Conservation (phyloP, 306 rosid species). For the Ziziphus jujuba region DNA sequence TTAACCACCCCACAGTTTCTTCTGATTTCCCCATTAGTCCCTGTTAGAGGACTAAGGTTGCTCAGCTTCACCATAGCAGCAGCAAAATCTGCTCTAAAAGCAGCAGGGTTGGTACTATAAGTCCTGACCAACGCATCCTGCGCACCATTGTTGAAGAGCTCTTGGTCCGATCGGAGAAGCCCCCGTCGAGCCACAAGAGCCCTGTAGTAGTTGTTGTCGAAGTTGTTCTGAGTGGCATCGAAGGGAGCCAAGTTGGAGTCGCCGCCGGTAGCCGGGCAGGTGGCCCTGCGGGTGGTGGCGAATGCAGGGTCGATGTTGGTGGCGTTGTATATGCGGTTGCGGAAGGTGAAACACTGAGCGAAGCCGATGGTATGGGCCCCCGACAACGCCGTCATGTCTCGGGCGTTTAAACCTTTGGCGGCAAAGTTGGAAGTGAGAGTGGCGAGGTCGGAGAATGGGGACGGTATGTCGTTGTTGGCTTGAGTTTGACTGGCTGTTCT, state of each 20-base stretch:
- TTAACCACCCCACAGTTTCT: constrained; percentile 62
- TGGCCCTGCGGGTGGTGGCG: constrained; percentile 38
- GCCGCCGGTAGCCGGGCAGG: constrained; percentile 58
- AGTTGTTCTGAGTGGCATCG: constrained; percentile 32
- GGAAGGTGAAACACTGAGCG: constrained; percentile 50
- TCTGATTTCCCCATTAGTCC: constrained; percentile 63
- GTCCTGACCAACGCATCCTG: constrained; percentile 60
- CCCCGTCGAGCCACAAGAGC: constrained; percentile 54
- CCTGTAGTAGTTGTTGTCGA: constrained; percentile 61
- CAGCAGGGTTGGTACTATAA: constrained; percentile 31
- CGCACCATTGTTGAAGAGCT: constrained; percentile 54
- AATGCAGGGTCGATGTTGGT: constrained; percentile 54
- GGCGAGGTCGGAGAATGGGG: constrained; percentile 44
- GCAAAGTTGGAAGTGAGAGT: constrained; percentile 46
- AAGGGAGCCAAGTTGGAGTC: constrained; percentile 60
- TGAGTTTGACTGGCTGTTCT: constrained; percentile 63
- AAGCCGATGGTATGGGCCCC: constrained; percentile 73
- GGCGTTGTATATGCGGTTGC: constrained; percentile 61
- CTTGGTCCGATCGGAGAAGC: constrained; percentile 76
- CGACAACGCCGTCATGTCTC: constrained; percentile 65
- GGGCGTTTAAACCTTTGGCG: constrained; percentile 39
- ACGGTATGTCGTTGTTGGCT: constrained; percentile 61
- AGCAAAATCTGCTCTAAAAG: constrained; percentile 56
- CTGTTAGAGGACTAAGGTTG: constrained; percentile 56
- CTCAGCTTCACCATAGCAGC: constrained; percentile 75